Base-by-base conservation (phyloP, 331 rosid genomes). In the Cydonia oblonga region DNA sequence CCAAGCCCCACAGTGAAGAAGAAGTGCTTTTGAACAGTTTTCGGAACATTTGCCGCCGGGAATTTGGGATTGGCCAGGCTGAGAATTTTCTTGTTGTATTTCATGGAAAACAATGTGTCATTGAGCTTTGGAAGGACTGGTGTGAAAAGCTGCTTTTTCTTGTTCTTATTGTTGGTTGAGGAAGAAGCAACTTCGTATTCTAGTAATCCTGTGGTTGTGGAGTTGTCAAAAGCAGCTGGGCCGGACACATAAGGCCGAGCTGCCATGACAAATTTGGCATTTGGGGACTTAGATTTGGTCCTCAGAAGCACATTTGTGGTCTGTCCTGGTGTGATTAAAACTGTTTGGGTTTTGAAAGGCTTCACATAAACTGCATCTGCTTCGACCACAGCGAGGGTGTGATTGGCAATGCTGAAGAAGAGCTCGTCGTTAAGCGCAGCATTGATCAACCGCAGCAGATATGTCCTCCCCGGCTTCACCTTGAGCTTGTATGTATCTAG, bases 1-100 rank as follows among this genome's bases (percentile, higher is more conserved):
- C 96, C 97, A 49, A 92, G 44, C 3, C 96, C 96, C 23, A 89
- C 88, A 0, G 95, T 89, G 90, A 89, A 92, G 80, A 86, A 87
- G 76, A 87, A 88, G 33, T 51, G 83, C 26, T 74, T 75, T 12
- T 85, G 78, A 0, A 87, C 83, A 0, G 80, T 76, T 87, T 68
- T 84, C 0, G 95, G 96, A 24, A 92, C 90, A 59, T 81, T 88
- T 3, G 90, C 96, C 1, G 96, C 93, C 4, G 93, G 96, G 79
- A 86, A 92, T 66, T 71, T 82, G 18, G 79, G 64, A 19, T 33
- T 84, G 58, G 79, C 82, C 57, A 92, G 75, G 84, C 96, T 86
- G 3, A 78, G 87, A 22, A 89, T 44, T 53, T 72, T 85, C 62
- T 64, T 75, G 81, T 82, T 75, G 74, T 76, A 89, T 13, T 78